Evolutionary conservation across 192 early-diverging fungal genomes (phyloP).

Genomic region (Coemansia asiatica): DNA sequence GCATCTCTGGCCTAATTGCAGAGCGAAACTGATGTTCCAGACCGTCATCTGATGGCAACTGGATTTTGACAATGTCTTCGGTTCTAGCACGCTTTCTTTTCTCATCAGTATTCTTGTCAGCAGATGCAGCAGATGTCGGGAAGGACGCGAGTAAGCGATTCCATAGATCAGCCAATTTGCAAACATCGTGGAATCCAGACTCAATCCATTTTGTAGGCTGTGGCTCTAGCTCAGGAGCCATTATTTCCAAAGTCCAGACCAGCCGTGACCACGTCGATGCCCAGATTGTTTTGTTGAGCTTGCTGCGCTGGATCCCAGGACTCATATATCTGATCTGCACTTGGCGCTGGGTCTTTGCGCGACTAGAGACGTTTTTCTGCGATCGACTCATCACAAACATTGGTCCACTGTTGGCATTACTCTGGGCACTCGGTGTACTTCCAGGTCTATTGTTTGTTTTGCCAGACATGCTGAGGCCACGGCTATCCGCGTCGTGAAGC

Average conservation of each 20-base stretch:
- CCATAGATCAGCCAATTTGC: conserved; percentile 30
- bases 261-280: conserved; percentile 25
- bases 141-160: conserved; percentile 11
- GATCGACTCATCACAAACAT: conserved; percentile 6
- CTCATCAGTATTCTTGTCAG: conserved; percentile 2
- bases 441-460: neutral
- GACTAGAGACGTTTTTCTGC: conserved; percentile 19
- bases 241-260: conserved; percentile 35
- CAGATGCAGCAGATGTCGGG: neutral
- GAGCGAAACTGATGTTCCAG: conserved; percentile 48
- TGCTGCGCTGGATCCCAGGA: conserved; percentile 32
- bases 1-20: conserved; percentile 3
- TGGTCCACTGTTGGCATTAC: conserved; percentile 6
- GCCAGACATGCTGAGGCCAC: neutral
- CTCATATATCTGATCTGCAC: conserved; percentile 40
- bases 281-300: conserved; percentile 39
- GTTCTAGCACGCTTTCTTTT: conserved; percentile 18
- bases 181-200: conserved; percentile 38
- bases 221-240: conserved; percentile 15
- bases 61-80: conserved; percentile 16
- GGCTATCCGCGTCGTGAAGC: conserved; percentile 49
- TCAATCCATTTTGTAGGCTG: conserved; percentile 23
- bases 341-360: conserved; percentile 24
- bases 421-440: neutral
- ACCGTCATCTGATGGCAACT: conserved; percentile 43